phyloP scores from a whole-genome alignment of 139 green algal genomes.

The Chlorella vulgaris region DNA sequence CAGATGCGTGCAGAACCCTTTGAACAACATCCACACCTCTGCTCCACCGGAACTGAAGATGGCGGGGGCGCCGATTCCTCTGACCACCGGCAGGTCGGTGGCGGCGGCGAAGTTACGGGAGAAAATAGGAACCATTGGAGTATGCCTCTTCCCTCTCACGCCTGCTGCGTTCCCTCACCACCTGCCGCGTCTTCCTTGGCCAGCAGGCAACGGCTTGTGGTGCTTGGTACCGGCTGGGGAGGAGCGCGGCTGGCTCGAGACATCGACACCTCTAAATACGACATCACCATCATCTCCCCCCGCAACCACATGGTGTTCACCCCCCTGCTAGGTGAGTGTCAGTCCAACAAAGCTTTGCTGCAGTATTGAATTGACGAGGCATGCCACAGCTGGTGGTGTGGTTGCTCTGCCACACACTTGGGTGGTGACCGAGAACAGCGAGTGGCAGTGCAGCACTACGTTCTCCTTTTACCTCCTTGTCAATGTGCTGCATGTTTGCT shows the following conservation, averaged over 20 bases:
- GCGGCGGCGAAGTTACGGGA: background rate
- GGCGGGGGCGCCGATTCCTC: slow-evolving; percentile 4
- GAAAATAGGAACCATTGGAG: background rate
- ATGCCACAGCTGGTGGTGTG: no score
- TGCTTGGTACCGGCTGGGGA: slow-evolving; percentile 85
- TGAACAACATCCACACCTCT: background rate
- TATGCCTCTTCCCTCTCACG: background rate
- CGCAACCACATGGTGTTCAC: slow-evolving; percentile 92
- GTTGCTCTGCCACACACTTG: no score
- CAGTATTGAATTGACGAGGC: no score
- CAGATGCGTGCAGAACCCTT: no score
- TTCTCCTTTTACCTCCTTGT: no score
- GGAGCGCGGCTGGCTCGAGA: slow-evolving; percentile 70
- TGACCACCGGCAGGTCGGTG: slow-evolving; percentile 16
- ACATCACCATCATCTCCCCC: slow-evolving; percentile 79
- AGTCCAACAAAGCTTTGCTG: background rate
- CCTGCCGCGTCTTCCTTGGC: no score
- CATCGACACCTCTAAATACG: slow-evolving; percentile 73
- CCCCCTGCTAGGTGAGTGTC: slow-evolving; percentile 63
- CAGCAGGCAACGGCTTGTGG: slow-evolving; percentile 67
- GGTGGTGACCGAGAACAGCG: no score
- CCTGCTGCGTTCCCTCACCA: no score
- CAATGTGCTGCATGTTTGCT: background rate
- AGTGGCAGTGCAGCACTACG: no score
- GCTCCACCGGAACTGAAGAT: background rate